Base-by-base conservation (phyloP, 768 basidiomycete genomes). In the Hysterangium stoloniferum region DNA sequence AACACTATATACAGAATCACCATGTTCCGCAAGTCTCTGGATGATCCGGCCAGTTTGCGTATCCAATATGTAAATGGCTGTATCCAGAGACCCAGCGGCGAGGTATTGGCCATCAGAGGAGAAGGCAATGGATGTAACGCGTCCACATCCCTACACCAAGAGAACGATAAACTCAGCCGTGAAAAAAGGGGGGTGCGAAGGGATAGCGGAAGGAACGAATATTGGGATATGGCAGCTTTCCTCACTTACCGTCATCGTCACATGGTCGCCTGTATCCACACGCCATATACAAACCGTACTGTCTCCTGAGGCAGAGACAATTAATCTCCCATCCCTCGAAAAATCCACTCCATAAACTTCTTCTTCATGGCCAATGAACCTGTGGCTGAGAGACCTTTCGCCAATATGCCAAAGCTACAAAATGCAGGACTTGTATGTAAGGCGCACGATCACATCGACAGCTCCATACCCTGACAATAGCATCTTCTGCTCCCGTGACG, bases 1-100 rank as follows among this genome's bases (percentile, higher is more conserved):
- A 43, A 82, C 78, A 43, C 84, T 84, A 64, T 92, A 93, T 35
- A 94, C 91, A 46, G 82, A 84, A 60, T 93, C 86, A 48, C 73
- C 73, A 63, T 94, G 91, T 0, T 89, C 90, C 37, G 77, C 68
- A 49, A 94, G 68, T 27, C 80, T 71, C 61, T 87, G 87, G 45
- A 93, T 76, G 38, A 88, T 70, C 43, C 75, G 75, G 4, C 85
- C 86, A 0, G 80, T 83, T 27, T 77, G 73, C 38, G 88, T 81
- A 53, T 91, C 85, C 86, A 86, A 89, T 20, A 91, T 83, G 43
- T 85, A 74, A 52, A 90, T 82, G 37, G 86, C 71, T 42, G 74
- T 75, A 62, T 79, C 78, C 36, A 81, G 67, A 45, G 70, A 71
- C 38, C 79, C 79, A 3, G 78, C 78, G 29, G 78, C 79, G 48